Percentiles rank a stretch among this genome's conserved stretches.
These are phyloP conservation scores for Mycena capillaripes DNA, from an alignment of 768 basidiomycete species.

Conservation along the genomic window DNA sequence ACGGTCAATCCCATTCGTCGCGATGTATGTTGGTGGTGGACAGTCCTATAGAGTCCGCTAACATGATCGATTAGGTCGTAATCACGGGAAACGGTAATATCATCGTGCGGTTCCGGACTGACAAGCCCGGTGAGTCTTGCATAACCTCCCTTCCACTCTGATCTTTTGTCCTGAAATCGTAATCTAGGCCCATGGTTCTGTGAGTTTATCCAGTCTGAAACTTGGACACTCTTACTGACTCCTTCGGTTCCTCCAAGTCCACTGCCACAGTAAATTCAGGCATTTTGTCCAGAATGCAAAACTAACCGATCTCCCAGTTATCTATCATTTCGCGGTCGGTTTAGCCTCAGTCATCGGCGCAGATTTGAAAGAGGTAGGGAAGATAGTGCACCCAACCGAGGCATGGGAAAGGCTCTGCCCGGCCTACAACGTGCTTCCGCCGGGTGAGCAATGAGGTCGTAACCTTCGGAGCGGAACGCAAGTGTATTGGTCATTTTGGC, in stretches of 20 bases:
- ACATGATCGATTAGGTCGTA: slow-evolving; percentile 1
- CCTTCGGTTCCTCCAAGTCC: background rate
- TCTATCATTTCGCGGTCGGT: slow-evolving; percentile 40
- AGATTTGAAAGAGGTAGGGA: slow-evolving; percentile 16
- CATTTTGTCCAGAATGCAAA: background rate
- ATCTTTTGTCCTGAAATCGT: background rate
- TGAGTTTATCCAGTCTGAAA: slow-evolving; percentile 3
- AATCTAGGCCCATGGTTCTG: slow-evolving; percentile 14
- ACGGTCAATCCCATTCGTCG: slow-evolving; percentile 64
- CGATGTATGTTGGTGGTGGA: slow-evolving; percentile 31
- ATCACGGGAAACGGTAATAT: slow-evolving; percentile 30
- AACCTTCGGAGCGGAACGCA: background rate
- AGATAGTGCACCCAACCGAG: slow-evolving; percentile 26
- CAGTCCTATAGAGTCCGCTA: background rate
- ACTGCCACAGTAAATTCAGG: slow-evolving; percentile 20
- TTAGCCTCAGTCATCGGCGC: slow-evolving; percentile 40
- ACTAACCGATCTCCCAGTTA: slow-evolving; percentile 19
- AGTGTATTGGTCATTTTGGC: background rate
- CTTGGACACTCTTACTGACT: background rate
- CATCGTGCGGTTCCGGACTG: slow-evolving; percentile 68
- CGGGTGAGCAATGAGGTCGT: slow-evolving; percentile 20
- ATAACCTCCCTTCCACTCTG: background rate
- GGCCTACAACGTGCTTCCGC: slow-evolving; percentile 28
- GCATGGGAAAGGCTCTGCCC: slow-evolving; percentile 38
- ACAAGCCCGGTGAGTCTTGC: slow-evolving; percentile 42